These are phyloP conservation scores for Stenogyne calaminthoides DNA, from an alignment of 305 asterid species.

Conservation along the genomic window DNA sequence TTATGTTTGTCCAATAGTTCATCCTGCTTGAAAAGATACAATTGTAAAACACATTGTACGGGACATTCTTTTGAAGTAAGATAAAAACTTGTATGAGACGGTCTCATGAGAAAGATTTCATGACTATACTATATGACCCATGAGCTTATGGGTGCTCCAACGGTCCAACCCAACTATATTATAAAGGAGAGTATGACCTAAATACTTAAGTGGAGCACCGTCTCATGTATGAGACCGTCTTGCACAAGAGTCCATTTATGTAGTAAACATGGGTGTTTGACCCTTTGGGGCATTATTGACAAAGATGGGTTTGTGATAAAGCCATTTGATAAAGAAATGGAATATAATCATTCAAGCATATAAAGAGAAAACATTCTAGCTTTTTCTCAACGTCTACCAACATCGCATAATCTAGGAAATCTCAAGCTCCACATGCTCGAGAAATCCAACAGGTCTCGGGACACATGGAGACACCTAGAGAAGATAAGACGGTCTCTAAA, in stretches of 20 bases:
- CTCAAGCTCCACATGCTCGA: not conserved
- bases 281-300: not conserved
- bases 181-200: not conserved
- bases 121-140: not conserved
- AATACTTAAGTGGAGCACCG: not conserved
- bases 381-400: not conserved
- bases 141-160: not conserved
- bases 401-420: not conserved
- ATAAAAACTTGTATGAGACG: not conserved
- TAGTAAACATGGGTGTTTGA: not conserved
- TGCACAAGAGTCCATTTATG: not conserved
- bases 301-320: not conserved
- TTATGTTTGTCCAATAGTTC: constrained; percentile 70
- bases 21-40: constrained; percentile 40
- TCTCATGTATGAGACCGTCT: not conserved
- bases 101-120: not conserved
- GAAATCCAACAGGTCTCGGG: not conserved
- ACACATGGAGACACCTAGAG: not conserved
- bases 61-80: not conserved
- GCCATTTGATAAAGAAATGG: not conserved
- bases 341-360: not conserved
- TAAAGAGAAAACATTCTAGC: not conserved
- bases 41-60: not conserved
- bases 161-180: not conserved
- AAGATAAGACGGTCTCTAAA: not conserved